Conservation (phyloP, 371 early-diverging fungal genomes). For the Zopfochytrium polystomum region DNA sequence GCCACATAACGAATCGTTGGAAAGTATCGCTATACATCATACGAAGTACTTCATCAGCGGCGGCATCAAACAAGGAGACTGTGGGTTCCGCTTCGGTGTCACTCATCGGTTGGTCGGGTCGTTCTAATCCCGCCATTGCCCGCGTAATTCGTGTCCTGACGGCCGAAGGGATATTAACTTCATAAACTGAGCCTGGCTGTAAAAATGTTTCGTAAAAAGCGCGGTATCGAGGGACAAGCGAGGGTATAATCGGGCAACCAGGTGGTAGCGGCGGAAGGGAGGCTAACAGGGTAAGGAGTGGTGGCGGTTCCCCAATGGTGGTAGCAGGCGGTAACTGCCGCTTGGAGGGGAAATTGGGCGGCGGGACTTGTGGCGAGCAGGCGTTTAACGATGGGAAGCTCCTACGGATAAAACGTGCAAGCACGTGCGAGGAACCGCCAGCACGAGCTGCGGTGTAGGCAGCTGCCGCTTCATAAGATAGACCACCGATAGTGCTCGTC, state of each 20-base stretch:
- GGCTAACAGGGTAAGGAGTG: not conserved
- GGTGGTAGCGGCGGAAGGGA: not conserved
- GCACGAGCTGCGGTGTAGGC: not conserved
- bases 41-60: too few relatives aligned
- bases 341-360: too few relatives aligned
- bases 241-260: not conserved
- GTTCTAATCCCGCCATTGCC: too few relatives aligned
- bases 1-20: too few relatives aligned
- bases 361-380: too few relatives aligned
- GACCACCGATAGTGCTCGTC: not conserved
- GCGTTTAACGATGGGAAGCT: too few relatives aligned
- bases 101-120: too few relatives aligned
- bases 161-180: slow-evolving; percentile 7
- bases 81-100: too few relatives aligned
- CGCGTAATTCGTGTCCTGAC: not conserved
- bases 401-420: not conserved
- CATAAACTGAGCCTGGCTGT: not conserved
- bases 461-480: not conserved
- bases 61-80: too few relatives aligned
- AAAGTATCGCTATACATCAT: too few relatives aligned
- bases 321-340: too few relatives aligned
- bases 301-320: too few relatives aligned
- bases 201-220: not conserved
- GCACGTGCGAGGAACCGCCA: not conserved
- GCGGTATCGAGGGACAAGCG: not conserved